These are phyloP conservation scores for Pyrrhoderma lamaoense DNA, from an alignment of 1,284 basidiomycete species.

Conservation along the genomic window DNA sequence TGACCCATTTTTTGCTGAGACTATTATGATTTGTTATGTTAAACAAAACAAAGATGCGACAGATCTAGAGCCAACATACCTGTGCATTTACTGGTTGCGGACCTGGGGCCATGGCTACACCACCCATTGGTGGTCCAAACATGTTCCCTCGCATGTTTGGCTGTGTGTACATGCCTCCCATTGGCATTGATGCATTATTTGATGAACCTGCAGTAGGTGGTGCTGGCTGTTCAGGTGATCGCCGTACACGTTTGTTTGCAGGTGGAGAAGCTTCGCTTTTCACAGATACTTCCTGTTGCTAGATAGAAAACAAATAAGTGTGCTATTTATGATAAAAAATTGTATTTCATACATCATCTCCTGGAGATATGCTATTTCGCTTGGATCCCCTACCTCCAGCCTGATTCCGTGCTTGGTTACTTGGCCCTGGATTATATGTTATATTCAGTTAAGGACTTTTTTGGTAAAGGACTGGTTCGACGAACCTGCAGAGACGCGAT, in stretches of 20 bases:
- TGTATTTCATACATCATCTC: constrained; percentile 12
- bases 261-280: constrained; percentile 16
- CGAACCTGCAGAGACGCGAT: constrained; percentile 6
- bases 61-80: constrained; percentile 2
- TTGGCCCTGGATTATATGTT: constrained; percentile 5
- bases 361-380: constrained; percentile 18
- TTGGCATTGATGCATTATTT: constrained; percentile 1
- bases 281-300: constrained; percentile 8
- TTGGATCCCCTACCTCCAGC: constrained; percentile 14
- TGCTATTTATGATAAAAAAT: not conserved
- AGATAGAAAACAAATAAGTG: not conserved
- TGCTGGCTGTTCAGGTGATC: constrained; percentile 12
- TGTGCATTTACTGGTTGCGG: constrained; percentile 7
- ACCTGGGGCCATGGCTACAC: not conserved
- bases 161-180: constrained; percentile 3
- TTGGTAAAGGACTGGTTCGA: not conserved
- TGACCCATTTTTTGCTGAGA: constrained; percentile 1
- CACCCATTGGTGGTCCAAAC: not conserved
- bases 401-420: constrained; percentile 11
- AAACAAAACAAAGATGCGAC: not conserved
- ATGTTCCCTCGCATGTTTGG: not conserved
- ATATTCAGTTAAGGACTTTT: not conserved
- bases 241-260: constrained; percentile 13
- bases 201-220: not conserved
- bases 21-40: not conserved